Conservation (phyloP, 352 stramenopile genomes). For the Halophytophthora batemanensis region DNA sequence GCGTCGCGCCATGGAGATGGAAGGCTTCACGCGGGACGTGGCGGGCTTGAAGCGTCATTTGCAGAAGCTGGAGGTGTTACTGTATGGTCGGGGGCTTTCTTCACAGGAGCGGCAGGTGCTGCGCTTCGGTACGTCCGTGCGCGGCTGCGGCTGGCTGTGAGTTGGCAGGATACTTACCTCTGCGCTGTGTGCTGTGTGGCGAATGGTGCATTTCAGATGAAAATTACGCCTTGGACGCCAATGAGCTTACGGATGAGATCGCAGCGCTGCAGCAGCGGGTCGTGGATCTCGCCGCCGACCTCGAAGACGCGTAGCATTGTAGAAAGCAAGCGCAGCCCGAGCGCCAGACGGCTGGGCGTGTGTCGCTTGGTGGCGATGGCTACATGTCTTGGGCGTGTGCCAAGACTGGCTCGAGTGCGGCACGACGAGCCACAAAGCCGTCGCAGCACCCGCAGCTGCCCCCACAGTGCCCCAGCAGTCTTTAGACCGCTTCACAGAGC, state of each 20-base stretch:
- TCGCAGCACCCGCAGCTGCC: too few species aligned
- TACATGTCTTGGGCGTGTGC: too few species aligned
- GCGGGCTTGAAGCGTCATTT: conserved; percentile 57
- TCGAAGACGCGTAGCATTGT: conserved; percentile 31
- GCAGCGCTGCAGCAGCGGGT: conserved; percentile 56
- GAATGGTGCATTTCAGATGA: conserved; percentile 23
- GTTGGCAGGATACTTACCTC: conserved; percentile 1
- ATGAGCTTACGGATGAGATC: conserved; percentile 66
- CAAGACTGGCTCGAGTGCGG: too few species aligned
- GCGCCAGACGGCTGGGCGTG: too few species aligned
- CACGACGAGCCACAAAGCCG: too few species aligned
- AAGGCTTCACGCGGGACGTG: conserved; percentile 74
- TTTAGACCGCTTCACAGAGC: too few species aligned
- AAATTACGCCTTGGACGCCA: conserved; percentile 49
- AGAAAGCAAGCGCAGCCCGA: too few species aligned
- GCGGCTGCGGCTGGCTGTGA: not conserved
- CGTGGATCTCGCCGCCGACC: conserved; percentile 52
- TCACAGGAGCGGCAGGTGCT: conserved; percentile 44
- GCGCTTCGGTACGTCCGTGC: conserved; percentile 29
- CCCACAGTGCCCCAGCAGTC: too few species aligned
- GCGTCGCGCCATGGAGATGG: conserved; percentile 78
- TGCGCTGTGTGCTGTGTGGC: not conserved
- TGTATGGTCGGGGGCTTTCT: conserved; percentile 53
- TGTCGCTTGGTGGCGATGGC: too few species aligned
- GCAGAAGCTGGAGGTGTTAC: conserved; percentile 67